Conservation (phyloP, 2,329 filamentous ascomycete genomes). For the Colletotrichum sojae region DNA sequence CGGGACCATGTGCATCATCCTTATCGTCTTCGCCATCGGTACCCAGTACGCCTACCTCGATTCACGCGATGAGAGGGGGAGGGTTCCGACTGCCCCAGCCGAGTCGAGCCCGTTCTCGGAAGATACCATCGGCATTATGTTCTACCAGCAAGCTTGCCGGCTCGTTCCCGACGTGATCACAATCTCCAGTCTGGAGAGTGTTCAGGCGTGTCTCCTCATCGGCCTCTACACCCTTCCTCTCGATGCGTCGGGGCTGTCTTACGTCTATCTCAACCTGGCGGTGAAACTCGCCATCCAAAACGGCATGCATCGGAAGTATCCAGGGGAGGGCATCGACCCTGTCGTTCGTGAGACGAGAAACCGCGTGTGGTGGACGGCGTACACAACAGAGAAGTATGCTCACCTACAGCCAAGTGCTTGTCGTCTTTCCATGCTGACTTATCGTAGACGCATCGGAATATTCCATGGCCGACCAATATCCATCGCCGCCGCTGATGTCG, state of each 20-base stretch:
- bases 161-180: conserved; percentile 71
- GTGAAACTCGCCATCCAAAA: conserved; percentile 72
- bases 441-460: conserved; percentile 65
- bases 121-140: conserved; percentile 67
- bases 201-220: conserved; percentile 70
- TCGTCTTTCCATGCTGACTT: conserved; percentile 27
- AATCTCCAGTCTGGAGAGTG: conserved; percentile 68
- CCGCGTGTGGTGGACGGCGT: conserved; percentile 70
- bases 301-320: conserved; percentile 69
- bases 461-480: conserved; percentile 70
- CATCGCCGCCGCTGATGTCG: conserved; percentile 65
- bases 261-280: conserved; percentile 69
- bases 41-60: conserved; percentile 66
- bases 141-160: conserved; percentile 69
- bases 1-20: conserved; percentile 59
- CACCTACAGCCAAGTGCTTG: too few relatives aligned
- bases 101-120: conserved; percentile 54
- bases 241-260: conserved; percentile 69
- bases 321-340: conserved; percentile 61
- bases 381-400: conserved; percentile 67
- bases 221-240: conserved; percentile 69
- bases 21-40: conserved; percentile 64
- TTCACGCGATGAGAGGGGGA: conserved; percentile 42
- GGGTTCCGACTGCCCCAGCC: conserved; percentile 39
- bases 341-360: conserved; percentile 67